Percentiles rank a stretch among this genome's conserved stretches.
Evolutionary conservation across 1,284 basidiomycete genomes (phyloP).

Genomic region (Irpex sp.): DNA sequence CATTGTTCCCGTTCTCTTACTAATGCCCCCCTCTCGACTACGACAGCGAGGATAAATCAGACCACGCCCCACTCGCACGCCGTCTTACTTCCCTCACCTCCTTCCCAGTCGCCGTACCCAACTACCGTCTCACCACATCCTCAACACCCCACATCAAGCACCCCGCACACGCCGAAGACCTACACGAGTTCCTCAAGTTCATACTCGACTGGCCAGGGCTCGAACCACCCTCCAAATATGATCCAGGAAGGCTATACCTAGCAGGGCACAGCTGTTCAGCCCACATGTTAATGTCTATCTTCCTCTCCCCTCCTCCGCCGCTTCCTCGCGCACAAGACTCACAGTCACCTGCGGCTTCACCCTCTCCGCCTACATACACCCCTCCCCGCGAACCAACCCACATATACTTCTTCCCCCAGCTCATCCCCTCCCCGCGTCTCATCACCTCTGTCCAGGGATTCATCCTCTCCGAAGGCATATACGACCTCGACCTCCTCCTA

Average conservation of each 20-base stretch:
- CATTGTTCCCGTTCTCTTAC: not conserved
- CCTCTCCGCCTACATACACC: not conserved
- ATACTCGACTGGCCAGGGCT: constrained; percentile 40
- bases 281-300: constrained; percentile 72
- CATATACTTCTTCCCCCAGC: constrained; percentile 10
- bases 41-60: constrained; percentile 65
- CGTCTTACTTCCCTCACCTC: constrained; percentile 44
- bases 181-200: constrained; percentile 57
- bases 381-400: not conserved
- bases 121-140: constrained; percentile 64
- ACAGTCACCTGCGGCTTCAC: no score
- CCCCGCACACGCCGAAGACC: constrained; percentile 67
- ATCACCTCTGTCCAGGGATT: constrained; percentile 49
- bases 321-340: not conserved
- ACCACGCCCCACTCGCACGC: constrained; percentile 51
- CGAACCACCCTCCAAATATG: constrained; percentile 27
- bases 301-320: constrained; percentile 51
- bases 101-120: constrained; percentile 63
- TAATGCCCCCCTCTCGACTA: no score
- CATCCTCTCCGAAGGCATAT: constrained; percentile 70
- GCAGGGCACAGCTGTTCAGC: constrained; percentile 78
- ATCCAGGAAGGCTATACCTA: constrained; percentile 46
- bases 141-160: constrained; percentile 44
- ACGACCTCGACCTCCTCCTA: constrained; percentile 64
- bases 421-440: constrained; percentile 41